phyloP scores from a whole-genome alignment of 2,329 filamentous ascomycete genomes.

The Trichocomaceae sp. region DNA sequence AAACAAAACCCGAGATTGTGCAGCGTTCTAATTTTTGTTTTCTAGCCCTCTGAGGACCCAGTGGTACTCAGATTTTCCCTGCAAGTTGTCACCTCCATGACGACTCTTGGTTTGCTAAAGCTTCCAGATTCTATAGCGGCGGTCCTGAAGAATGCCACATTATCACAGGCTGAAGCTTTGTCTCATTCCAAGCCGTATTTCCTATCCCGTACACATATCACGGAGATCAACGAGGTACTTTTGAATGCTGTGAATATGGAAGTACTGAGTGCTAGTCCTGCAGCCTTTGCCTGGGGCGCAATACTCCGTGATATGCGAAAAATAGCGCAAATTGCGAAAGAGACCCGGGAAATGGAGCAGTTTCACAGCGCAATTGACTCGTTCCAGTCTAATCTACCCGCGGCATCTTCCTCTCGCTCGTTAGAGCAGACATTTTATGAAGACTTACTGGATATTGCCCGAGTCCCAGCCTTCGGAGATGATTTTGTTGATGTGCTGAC shows the following conservation, averaged over 20 bases:
- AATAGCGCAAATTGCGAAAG: conserved; percentile 56
- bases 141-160: conserved; percentile 30
- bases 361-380: conserved; percentile 37
- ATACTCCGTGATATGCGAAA: conserved; percentile 64
- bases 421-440: conserved; percentile 41
- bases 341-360: conserved; percentile 42
- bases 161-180: conserved; percentile 21
- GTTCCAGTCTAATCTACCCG: conserved; percentile 32
- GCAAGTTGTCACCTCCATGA: conserved; percentile 61
- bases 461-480: conserved; percentile 34
- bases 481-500: conserved; percentile 46
- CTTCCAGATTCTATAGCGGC: conserved; percentile 55
- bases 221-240: conserved; percentile 66
- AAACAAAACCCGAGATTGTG: conserved; percentile 6
- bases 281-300: conserved; percentile 74
- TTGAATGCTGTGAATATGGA: conserved; percentile 51
- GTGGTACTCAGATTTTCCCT: conserved; percentile 47
- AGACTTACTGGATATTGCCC: conserved; percentile 41
- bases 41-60: conserved; percentile 36
- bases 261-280: conserved; percentile 61
- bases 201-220: conserved; percentile 61
- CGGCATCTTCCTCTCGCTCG: conserved; percentile 22
- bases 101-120: conserved; percentile 68
- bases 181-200: conserved; percentile 55
- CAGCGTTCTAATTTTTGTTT: conserved; percentile 16